Evolutionary conservation across 768 basidiomycete genomes (phyloP).

Genomic region (Trichaptum fuscoviolaceum): DNA sequence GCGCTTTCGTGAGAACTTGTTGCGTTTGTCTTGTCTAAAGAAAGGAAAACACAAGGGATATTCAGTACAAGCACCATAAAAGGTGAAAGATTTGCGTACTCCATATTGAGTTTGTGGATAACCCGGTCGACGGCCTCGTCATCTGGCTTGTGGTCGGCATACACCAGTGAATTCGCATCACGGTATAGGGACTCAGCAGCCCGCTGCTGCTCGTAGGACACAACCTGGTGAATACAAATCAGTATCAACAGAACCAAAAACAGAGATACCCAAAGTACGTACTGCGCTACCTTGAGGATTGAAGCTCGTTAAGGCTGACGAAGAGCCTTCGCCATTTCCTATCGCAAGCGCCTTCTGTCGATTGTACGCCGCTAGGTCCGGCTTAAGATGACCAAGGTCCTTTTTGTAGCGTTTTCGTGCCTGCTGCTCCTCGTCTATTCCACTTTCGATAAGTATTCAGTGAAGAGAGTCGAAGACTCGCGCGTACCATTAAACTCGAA

Average conservation of each 20-base stretch:
- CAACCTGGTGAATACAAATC: conserved; percentile 31
- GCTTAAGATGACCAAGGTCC: conserved; percentile 82
- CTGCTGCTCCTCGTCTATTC: conserved; percentile 81
- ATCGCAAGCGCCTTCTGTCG: conserved; percentile 83
- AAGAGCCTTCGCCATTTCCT: conserved; percentile 64
- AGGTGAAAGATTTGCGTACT: conserved; percentile 51
- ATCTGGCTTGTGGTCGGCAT: conserved; percentile 91
- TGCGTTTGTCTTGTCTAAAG: conserved; percentile 79
- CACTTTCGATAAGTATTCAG: background rate
- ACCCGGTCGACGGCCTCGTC: conserved; percentile 96
- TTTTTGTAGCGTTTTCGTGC: conserved; percentile 90
- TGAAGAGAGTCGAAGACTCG: conserved; percentile 8
- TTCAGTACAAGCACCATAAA: conserved; percentile 4
- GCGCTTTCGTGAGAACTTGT: conserved; percentile 84
- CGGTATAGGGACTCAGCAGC: conserved; percentile 83
- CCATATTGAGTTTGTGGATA: conserved; percentile 85
- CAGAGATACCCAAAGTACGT: conserved; percentile 9
- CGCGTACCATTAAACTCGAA: conserved; percentile 54
- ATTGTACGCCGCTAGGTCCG: conserved; percentile 83
- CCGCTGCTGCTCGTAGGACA: conserved; percentile 56
- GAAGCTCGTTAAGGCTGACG: conserved; percentile 43
- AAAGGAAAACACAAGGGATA: conserved; percentile 4
- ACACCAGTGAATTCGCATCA: conserved; percentile 88
- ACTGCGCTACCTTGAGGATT: conserved; percentile 45
- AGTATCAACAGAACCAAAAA: background rate